These are phyloP conservation scores for Arthrocladium fulminans DNA, from an alignment of 2,329 filamentous ascomycete genomes.

Conservation along the genomic window DNA sequence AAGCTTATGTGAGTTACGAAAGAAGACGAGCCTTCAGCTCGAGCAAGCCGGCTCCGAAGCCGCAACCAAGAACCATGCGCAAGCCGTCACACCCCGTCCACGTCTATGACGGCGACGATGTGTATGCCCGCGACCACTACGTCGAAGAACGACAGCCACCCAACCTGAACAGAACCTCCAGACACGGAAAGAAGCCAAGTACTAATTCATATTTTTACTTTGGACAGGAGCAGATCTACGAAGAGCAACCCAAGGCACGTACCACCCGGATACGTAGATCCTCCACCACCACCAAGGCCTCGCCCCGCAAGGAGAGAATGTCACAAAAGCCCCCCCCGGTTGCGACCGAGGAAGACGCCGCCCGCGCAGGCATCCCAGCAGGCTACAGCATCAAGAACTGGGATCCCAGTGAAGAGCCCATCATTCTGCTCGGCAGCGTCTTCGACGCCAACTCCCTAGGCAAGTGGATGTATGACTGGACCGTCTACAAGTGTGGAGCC, in stretches of 20 bases:
- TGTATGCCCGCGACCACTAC: constrained; percentile 39
- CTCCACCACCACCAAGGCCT: constrained; percentile 42
- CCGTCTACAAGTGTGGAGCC: constrained; percentile 77
- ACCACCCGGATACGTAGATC: constrained; percentile 42
- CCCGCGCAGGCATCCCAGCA: constrained; percentile 61
- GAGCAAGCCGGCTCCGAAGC: constrained; percentile 34
- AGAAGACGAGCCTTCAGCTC: constrained; percentile 28
- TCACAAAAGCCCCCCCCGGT: constrained; percentile 32
- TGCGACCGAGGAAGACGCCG: constrained; percentile 58
- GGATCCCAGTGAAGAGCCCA: constrained; percentile 89
- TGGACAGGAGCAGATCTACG: constrained; percentile 46
- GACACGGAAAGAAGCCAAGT: constrained; percentile 35
- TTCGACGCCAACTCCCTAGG: constrained; percentile 96
- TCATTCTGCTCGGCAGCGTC: constrained; percentile 86
- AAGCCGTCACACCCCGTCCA: constrained; percentile 47
- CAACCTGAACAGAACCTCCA: constrained; percentile 22
- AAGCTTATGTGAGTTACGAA: constrained; percentile 61
- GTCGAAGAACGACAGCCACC: constrained; percentile 32
- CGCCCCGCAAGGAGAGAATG: constrained; percentile 34
- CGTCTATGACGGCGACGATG: constrained; percentile 42
- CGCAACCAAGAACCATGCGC: constrained; percentile 24
- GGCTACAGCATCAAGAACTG: constrained; percentile 97
- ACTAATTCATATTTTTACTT: constrained; percentile 46
- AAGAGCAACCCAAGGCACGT: constrained; percentile 43
- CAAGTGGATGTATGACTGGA: constrained; percentile 99